Conservation (phyloP, 768 basidiomycete genomes). For the Podaxis pistillaris region DNA sequence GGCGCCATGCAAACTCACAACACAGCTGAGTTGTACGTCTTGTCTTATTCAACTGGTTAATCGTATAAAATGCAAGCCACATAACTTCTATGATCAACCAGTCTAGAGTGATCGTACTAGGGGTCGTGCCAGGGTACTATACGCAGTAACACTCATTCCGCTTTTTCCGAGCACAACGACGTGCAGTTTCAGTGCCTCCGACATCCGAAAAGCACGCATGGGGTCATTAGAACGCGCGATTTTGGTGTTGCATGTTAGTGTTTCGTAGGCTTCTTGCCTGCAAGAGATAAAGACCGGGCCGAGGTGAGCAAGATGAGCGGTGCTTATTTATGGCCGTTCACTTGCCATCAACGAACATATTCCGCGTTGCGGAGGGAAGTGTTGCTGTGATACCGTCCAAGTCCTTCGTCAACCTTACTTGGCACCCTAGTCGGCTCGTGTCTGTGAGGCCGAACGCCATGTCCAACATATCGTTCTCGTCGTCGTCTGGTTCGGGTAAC, state of each 20-base stretch:
- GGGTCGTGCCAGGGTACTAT: not conserved
- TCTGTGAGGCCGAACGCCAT: conserved; percentile 97
- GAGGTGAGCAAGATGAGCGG: not conserved
- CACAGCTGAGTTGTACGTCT: not conserved
- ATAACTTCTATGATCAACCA: not conserved
- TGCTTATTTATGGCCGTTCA: conserved; percentile 10
- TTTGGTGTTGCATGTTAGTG: conserved; percentile 2
- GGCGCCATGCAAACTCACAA: too few relatives aligned
- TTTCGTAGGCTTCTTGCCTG: conserved; percentile 16
- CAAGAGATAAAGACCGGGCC: not conserved
- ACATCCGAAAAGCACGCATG: not conserved
- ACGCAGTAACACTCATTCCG: not conserved
- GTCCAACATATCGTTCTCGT: conserved; percentile 98
- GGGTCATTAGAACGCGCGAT: not conserved
- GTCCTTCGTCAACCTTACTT: conserved; percentile 73
- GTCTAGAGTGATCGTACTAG: not conserved
- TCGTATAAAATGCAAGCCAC: not conserved
- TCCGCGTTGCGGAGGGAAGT: conserved; percentile 88
- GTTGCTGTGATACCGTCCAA: conserved; percentile 84
- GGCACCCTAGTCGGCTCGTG: conserved; percentile 81
- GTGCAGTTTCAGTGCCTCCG: too few relatives aligned
- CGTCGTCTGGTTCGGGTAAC: conserved; percentile 91
- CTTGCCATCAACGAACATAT: conserved; percentile 96
- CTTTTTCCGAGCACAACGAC: not conserved
- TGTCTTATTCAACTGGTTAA: not conserved